Evolutionary conservation across 1,284 basidiomycete genomes (phyloP), one percentile per base, ranked within the genome.

Genomic region (Paramarasmius palmivorus): DNA sequence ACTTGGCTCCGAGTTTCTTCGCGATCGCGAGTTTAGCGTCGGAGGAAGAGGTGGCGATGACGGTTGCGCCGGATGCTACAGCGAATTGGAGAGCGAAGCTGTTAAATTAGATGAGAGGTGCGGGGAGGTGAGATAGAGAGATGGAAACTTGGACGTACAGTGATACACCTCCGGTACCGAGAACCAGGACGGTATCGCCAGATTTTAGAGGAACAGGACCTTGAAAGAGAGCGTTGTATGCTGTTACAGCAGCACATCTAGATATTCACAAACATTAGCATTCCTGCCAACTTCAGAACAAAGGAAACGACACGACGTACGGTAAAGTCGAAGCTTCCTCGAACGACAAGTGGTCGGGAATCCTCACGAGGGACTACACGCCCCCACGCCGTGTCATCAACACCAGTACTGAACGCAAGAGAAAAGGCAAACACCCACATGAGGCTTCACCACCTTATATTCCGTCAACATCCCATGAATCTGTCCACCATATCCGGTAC

Each of bases 161-260:
- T 1, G 75, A 76, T 35, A 79, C 76, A 49, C 77, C 78, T 15
- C 78, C 78, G 1, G 76, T 80, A 4, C 79, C 78, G 14, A 73
- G 67, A 4, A 75, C 68, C 15, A 81, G 69, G 25, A 79, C 73
- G 0, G 61, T 66, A 40, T 75, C 72, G n/a, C 72, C 73, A 12
- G 64, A 62, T 53, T 70, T 76, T 51, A 75, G 38, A 4, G 70
- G 65, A 8, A 64, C 61, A 3, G 73, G 65, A 4, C 75, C 75
- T 44, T 66, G 62, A 4, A n/a, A n/a, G 4, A 79, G 65, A 3
- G 71, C 72, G 55, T 71, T 76, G 61, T 76, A 79, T 4, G 77
- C 78, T 2, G 77, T 79, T 48, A 79, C 48, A 25, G 69, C 79
- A 22, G 77, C 76, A 50, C 74, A 78, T 35, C 63, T 70, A 25